Base-by-base conservation (phyloP, 305 asterid genomes). In the Rubia tinctorum region DNA sequence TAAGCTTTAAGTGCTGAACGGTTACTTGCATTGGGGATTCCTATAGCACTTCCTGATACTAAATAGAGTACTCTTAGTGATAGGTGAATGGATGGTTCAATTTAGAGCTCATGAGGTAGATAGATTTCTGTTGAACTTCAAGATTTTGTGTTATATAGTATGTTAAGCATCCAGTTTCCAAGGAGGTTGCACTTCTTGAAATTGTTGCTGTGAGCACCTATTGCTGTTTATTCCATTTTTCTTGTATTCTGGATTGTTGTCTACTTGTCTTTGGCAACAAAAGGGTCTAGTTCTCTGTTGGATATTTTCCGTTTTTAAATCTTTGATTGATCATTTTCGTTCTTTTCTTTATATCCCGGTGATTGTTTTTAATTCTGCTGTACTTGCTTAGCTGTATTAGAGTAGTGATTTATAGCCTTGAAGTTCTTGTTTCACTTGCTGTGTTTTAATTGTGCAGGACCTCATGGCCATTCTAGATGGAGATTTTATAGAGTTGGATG, bases 401-500 rank as follows among this genome's bases (percentile, higher is more conserved):
- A 22, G 25, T 20, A 56, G 30, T 23, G 34, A 15, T 68, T 12
- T 25, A 47, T 59, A 59, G 8, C 9, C 51, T 53, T 6, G 43
- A 58, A 22, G 66, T 65, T 34, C 62, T 51, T 43, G 22, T 37
- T 53, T 70, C 11, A 10, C 30, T 71, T 27, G 23, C 49, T 71
- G 70, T 51, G 71, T 13, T 66, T 78, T 73, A 30, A 40, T 69
- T 66, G 25, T 76, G 69, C 69, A 80, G 84, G 82, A 75, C 59
- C 17, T 73, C 47, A 10, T 62, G 55, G 77, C 76, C 42, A 73
- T 78, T 68, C 53, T 51, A 53, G 83, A 76, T 70, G 87, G 70
- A 56, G 85, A 79, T 77, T 83, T 67, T 75, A 53, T 83, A 27
- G 87, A 83, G 82, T 61, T 83, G 70, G 75, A 83, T 72, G 87